These are phyloP conservation scores for Pascua sp. DNA, from an alignment of 1,284 basidiomycete species.

Conservation along the genomic window DNA sequence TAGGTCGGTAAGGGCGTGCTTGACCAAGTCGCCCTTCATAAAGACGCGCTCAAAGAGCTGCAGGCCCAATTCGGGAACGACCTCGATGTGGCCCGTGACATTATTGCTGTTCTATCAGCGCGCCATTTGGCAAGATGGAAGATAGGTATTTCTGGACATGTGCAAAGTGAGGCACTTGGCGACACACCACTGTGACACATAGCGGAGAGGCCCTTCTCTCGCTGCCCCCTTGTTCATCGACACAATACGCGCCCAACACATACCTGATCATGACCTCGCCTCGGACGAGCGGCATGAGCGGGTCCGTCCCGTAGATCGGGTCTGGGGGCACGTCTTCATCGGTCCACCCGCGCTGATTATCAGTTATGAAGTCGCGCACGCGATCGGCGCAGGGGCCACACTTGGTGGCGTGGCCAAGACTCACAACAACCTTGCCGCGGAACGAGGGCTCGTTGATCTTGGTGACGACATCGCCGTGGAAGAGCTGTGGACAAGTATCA, in stretches of 20 bases:
- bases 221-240: neutral
- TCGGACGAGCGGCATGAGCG: constrained; percentile 58
- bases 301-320: constrained; percentile 61
- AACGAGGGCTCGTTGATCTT: constrained; percentile 21
- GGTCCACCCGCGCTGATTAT: constrained; percentile 38
- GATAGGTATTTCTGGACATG: neutral
- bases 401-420: constrained; percentile 2
- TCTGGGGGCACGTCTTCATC: constrained; percentile 37
- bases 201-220: neutral
- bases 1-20: constrained; percentile 67
- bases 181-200: too few species aligned
- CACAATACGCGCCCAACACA: neutral
- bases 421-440: constrained; percentile 36
- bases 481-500: constrained; percentile 22
- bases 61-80: constrained; percentile 66
- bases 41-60: constrained; percentile 75
- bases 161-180: too few species aligned
- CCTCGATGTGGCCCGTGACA: constrained; percentile 60
- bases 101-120: constrained; percentile 42
- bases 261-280: constrained; percentile 61
- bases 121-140: neutral
- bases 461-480: constrained; percentile 32
- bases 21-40: constrained; percentile 75
- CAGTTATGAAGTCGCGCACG: neutral
- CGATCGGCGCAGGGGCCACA: neutral